Evolutionary conservation across 179 eudicot genomes (phyloP), one percentile per base, ranked within the genome.

Genomic region (Beta macrorhiza): DNA sequence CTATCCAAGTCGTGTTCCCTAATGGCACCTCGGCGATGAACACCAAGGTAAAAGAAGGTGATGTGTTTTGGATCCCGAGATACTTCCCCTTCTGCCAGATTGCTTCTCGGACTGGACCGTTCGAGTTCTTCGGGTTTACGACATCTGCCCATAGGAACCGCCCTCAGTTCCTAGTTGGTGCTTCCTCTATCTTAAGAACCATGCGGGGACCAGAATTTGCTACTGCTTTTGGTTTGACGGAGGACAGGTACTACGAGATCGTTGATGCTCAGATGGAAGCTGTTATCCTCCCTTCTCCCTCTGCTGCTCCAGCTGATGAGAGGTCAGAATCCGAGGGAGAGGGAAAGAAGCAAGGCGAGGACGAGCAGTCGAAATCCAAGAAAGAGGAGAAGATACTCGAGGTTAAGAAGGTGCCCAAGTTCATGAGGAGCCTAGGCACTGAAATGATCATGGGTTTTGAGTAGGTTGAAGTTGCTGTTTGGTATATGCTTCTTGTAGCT

Each of bases 21-120:
- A 93, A 95, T 55, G 98, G 99, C 5, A 91, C 83, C 16, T 85
- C 88, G 1, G 98, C 95, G 0, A 85, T 90, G 90, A 90, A 89
- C 14, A 85, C 98, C 3, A 75, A 74, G 62, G 95, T 95, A 13
- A 79, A 37, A 2, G 92, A 91, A 85, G 99, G 99, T 0, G 91
- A 91, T 17, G 94, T 93, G 17, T 95, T 93, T 52, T 88, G 87
- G 92, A 83, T 95, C 45, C 99, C 99, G 0, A 84, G 90, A 10
- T 93, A 90, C 90, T 95, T 92, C 89, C 95, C 99, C 1, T 95
- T 95, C 83, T 93, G 98, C 83, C 99, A 95, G 53, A 92, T 92
- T 0, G 97, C 99, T 14, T 92, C 99, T 1, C 72, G 90, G 29
- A 68, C 88, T 0, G 95, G 98, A 0, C 88, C 97, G 0, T 90